A percentile compares a stretch with the other conserved stretches of the same genome.
Conservation (phyloP, 768 basidiomycete genomes). For the Pleurotus ostreatus region DNA sequence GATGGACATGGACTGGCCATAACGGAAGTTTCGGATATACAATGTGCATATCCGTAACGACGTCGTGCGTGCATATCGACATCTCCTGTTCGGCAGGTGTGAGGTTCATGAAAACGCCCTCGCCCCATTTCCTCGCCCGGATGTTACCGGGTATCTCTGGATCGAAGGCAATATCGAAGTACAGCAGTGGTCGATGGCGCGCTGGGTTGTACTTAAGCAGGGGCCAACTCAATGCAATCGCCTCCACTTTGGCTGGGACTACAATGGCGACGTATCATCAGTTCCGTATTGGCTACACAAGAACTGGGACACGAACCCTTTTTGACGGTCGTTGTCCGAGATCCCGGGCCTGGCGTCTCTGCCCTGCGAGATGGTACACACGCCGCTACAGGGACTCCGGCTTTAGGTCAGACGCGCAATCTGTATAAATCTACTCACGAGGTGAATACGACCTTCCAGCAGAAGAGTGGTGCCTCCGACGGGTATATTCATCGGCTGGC, state of each 20-base stretch:
- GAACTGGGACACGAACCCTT: constrained; percentile 1
- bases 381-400: background rate
- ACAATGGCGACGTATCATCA: background rate
- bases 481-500: background rate
- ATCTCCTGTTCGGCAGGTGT: constrained; percentile 36
- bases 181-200: constrained; percentile 32
- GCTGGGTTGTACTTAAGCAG: constrained; percentile 21
- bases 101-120: constrained; percentile 18
- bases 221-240: constrained; percentile 9
- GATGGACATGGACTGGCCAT: constrained; percentile 39
- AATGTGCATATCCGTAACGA: constrained; percentile 47
- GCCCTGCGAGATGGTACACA: constrained; percentile 4
- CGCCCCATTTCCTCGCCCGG: constrained; percentile 18
- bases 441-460: constrained; percentile 1
- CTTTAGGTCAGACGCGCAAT: too few relatives aligned
- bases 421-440: background rate
- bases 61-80: constrained; percentile 37
- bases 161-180: constrained; percentile 50
- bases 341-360: background rate
- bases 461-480: constrained; percentile 6
- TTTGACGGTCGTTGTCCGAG: constrained; percentile 4
- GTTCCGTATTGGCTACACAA: background rate
- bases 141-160: constrained; percentile 18
- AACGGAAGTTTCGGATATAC: constrained; percentile 31
- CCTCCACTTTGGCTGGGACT: constrained; percentile 3